Percentiles rank a stretch among this genome's conserved stretches.
phyloP scores from a whole-genome alignment of 2,329 filamentous ascomycete species.

The Onygenales sp. region DNA sequence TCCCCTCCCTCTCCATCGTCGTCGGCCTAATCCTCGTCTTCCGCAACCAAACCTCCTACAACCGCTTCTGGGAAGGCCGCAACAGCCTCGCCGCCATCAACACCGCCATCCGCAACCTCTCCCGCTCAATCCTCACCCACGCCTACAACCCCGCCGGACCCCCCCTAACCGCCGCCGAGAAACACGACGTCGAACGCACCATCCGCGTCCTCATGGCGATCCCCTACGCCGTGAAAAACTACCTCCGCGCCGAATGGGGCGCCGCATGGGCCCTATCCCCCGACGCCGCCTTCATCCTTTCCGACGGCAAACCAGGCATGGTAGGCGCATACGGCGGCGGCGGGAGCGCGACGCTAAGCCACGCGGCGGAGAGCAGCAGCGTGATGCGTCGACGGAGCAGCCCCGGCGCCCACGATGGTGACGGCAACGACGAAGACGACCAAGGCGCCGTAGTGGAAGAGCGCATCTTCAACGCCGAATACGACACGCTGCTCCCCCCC shows the following conservation, averaged over 20 bases:
- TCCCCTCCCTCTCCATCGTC: slow-evolving; percentile 55
- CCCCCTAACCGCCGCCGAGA: slow-evolving; percentile 34
- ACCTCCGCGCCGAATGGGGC: slow-evolving; percentile 54
- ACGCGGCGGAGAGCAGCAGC: background rate
- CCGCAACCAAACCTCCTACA: slow-evolving; percentile 55
- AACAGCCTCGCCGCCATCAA: slow-evolving; percentile 48
- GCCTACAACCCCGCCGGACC: slow-evolving; percentile 25
- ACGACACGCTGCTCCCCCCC: slow-evolving; percentile 41
- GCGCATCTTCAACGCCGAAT: slow-evolving; percentile 36
- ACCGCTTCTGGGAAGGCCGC: slow-evolving; percentile 54
- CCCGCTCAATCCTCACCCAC: slow-evolving; percentile 46
- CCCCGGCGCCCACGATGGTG: background rate
- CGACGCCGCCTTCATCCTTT: background rate
- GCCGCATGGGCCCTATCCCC: slow-evolving; percentile 21
- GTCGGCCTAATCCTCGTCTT: slow-evolving; percentile 61
- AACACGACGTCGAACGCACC: slow-evolving; percentile 48
- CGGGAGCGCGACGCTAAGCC: background rate
- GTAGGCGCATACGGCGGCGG: background rate
- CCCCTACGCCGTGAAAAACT: slow-evolving; percentile 55
- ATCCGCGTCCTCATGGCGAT: slow-evolving; percentile 52
- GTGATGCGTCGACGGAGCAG: background rate
- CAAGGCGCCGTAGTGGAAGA: background rate
- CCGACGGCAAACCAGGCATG: background rate
- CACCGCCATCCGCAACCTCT: slow-evolving; percentile 51
- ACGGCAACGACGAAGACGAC: slow-evolving; percentile 16